Conservation (phyloP, 2,329 filamentous ascomycete genomes). For the Orbilia brochopaga region DNA sequence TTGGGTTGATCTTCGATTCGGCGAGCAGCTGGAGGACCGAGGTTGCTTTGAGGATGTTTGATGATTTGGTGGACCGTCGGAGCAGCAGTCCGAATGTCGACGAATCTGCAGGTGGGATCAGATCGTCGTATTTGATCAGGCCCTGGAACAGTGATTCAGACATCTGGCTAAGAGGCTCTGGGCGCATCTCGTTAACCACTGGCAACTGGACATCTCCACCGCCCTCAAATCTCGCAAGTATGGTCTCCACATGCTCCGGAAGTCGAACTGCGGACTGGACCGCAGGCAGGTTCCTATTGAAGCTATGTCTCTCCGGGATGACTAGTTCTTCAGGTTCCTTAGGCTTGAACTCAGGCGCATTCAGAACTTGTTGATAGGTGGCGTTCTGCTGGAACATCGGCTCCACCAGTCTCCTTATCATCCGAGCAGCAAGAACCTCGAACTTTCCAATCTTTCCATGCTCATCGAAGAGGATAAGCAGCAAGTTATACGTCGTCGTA, state of each 20-base stretch:
- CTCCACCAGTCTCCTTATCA: constrained; percentile 39
- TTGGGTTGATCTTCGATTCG: constrained; percentile 32
- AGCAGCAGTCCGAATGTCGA: constrained; percentile 40
- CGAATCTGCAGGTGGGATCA: constrained; percentile 40
- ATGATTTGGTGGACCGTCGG: constrained; percentile 18
- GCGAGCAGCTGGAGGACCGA: constrained; percentile 30
- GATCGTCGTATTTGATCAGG: constrained; percentile 25
- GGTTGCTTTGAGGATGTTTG: constrained; percentile 33
- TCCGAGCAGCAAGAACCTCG: constrained; percentile 21
- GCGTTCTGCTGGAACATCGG: constrained; percentile 35
- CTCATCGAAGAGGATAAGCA: constrained; percentile 41
- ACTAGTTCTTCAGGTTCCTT: constrained; percentile 11
- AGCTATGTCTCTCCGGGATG: constrained; percentile 1
- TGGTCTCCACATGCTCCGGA: constrained; percentile 29
- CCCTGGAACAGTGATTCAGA: constrained; percentile 21
- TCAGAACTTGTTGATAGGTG: constrained; percentile 37
- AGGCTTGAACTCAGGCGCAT: constrained; percentile 32
- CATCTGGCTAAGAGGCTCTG: constrained; percentile 22
- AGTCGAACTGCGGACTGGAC: constrained; percentile 7
- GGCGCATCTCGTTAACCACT: constrained; percentile 42
- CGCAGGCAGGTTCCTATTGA: neutral
- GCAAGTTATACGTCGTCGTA: constrained; percentile 45
- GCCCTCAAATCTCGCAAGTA: constrained; percentile 36
- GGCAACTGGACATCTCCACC: constrained; percentile 20
- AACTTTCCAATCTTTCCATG: constrained; percentile 45